A percentile compares a stretch with the other conserved stretches of the same genome.
Evolutionary conservation across 495 filamentous ascomycete species (phyloP).

Genomic region (Pseudotulostoma volvatum): DNA sequence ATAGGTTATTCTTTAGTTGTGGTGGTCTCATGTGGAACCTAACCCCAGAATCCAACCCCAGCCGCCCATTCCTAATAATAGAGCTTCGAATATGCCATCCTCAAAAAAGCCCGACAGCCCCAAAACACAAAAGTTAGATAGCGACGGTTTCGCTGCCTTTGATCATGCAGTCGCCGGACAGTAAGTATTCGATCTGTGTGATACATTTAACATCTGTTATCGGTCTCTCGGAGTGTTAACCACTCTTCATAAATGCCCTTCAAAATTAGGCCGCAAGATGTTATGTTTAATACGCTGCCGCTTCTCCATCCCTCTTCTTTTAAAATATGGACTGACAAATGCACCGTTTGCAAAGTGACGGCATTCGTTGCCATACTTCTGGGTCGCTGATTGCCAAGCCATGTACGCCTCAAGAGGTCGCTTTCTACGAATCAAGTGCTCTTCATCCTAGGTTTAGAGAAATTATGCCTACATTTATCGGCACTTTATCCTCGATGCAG

Average conservation of each 20-base stretch:
- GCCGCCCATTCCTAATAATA: too few species aligned
- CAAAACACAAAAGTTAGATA: slow-evolving; percentile 24
- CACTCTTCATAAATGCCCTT: too few species aligned
- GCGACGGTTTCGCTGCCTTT: slow-evolving; percentile 49
- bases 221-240: too few species aligned
- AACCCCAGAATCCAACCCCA: too few species aligned
- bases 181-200: slow-evolving; percentile 44
- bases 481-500: slow-evolving; percentile 45
- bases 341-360: slow-evolving; percentile 44
- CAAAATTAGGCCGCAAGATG: too few species aligned
- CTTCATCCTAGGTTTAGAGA: slow-evolving; percentile 54
- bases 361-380: slow-evolving; percentile 70
- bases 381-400: slow-evolving; percentile 90
- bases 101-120: slow-evolving; percentile 20
- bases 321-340: neutral
- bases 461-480: slow-evolving; percentile 74
- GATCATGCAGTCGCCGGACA: slow-evolving; percentile 83
- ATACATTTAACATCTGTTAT: too few species aligned
- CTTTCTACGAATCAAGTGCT: slow-evolving; percentile 73
- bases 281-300: too few species aligned
- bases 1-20: too few species aligned
- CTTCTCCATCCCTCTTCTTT: neutral
- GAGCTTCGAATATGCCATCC: slow-evolving; percentile 20
- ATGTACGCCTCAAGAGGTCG: slow-evolving; percentile 70
- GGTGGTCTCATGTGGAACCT: too few species aligned